Evolutionary conservation across 495 filamentous ascomycete genomes (phyloP), one percentile per base, ranked within the genome.

Genomic region (Talaromyces adpressus): DNA sequence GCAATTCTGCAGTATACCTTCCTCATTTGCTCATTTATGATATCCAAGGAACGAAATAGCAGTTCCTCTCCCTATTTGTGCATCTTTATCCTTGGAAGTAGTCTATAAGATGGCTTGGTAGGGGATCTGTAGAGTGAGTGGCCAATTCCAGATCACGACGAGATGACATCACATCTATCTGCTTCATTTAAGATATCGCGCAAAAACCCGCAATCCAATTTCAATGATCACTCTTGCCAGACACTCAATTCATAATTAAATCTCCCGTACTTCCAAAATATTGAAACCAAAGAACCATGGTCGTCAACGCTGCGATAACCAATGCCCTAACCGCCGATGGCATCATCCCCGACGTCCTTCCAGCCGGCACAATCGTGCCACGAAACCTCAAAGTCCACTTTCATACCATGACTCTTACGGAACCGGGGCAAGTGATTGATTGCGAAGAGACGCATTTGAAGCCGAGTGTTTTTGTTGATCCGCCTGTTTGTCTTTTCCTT

Each of bases 301-400:
- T 25, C 18, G 8, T 4, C 56, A 11, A 32, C 29, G 11, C 66
- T 63, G 16, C 65, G 62, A 62, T 68, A 25, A 59, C 62, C 32
- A 27, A 20, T 34, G 20, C 62, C 30, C 54, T 64, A 36, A 16
- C 56, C 27, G 45, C 34, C 11, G 34, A 64, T 7, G 39, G 36
- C 20, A 64, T 64, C 36, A 64, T 64, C 39, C 53, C 53, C n/a
- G 62, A 64, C 39, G 32, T 64, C 32, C 36, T 64, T 9, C 32
- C 62, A 20, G 11, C 62, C 16, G 54, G 54, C 2, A 64, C 62
- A 12, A 20, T n/a, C 25, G 36, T 64, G 25, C 32, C 18, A 23
- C 52, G 45, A n/a, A 64, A 59, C 18, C 62, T 64, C 6, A 34
- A 58, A 14, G 25, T 64, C 1, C 29, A 23, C 25, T 64, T 56